Evolutionary conservation across 805 yeast genomes (phyloP), one percentile per base, ranked within the genome.

Genomic region (Wickerhamiella bombiphila): DNA sequence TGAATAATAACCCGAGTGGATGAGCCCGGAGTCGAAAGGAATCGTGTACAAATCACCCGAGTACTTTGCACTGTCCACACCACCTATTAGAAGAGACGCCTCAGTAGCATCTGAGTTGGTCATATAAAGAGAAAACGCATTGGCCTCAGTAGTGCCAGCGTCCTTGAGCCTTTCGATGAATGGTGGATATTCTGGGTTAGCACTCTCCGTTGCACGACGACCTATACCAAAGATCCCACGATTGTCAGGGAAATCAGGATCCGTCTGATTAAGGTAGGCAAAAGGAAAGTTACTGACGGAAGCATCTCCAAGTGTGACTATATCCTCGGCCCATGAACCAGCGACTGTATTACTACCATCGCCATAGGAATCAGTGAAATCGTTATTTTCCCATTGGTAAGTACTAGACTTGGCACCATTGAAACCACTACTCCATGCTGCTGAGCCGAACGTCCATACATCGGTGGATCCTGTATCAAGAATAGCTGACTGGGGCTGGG

Each of bases 391-490:
- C 22, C 22, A 41, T 34, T 46, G 25, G 43, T 49, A 52, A 8
- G 57, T 43, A 5, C 50, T 39, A 13, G 56, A 52, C 17, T 28
- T 25, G 6, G 39, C 17, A 16, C 39, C 36, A 24, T 41, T 39
- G 24, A 25, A 45, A 28, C 38, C 37, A 4, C 26, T 13, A 2
- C 36, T 36, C 17, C 16, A 15, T 11, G 29, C 24, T 9, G 22
- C 21, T 17, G 41, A 35, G 24, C 36, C 7, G 37, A 42, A 58
- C 19, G 76, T 70, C 79, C 80, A 75, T 31, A 76, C 52, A 52
- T 76, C 83, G 1, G 79, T 66, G 0, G 82, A 75, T 2, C 83
- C 85, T 2, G 83, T 76, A 49, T 77, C 85, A 14, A 76, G 51
- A 33, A 72, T 54, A 3, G 76, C 72, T 4, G 60, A 60, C 7